Conservation (phyloP, 2,329 filamentous ascomycete species). For the Cyanodermella asteris region DNA sequence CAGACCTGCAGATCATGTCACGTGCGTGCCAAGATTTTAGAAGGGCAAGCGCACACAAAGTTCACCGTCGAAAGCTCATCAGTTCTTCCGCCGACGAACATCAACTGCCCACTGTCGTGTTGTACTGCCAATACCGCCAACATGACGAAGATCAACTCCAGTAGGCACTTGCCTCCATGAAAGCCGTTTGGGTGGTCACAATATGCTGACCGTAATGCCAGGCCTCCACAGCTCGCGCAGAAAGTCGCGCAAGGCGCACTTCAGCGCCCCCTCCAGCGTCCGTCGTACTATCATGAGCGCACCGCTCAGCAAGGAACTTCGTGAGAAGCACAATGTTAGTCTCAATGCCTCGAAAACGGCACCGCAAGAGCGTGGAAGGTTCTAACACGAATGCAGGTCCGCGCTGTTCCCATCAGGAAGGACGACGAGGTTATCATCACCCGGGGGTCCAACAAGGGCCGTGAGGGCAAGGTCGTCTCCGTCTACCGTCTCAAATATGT, state of each 20-base stretch:
- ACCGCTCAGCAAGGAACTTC: constrained; percentile 85
- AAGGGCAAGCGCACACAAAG: too few species aligned
- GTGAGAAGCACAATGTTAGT: constrained; percentile 95
- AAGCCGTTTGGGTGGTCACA: background rate
- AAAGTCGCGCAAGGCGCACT: constrained; percentile 99
- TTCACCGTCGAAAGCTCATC: too few species aligned
- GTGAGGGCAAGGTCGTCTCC: constrained; percentile 92
- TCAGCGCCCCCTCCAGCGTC: constrained; percentile 79
- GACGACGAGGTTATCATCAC: constrained; percentile 88
- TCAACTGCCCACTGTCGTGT: background rate
- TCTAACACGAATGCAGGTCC: constrained; percentile 36
- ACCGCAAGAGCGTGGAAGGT: background rate
- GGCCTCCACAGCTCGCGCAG: constrained; percentile 64
- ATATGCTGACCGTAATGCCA: constrained; percentile 12
- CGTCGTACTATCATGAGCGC: constrained; percentile 96
- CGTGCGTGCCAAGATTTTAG: too few species aligned
- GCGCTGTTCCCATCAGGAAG: constrained; percentile 91
- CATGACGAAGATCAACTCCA: constrained; percentile 9
- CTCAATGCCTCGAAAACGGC: background rate
- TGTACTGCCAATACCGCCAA: constrained; percentile 2
- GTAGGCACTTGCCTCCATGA: constrained; percentile 2
- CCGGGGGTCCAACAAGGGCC: constrained; percentile 87
- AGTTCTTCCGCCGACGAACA: too few species aligned
- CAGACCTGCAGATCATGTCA: too few species aligned
- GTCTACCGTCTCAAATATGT: constrained; percentile 98